phyloP scores from a whole-genome alignment of 2,329 filamentous ascomycete species.

The Thelonectria blattea region DNA sequence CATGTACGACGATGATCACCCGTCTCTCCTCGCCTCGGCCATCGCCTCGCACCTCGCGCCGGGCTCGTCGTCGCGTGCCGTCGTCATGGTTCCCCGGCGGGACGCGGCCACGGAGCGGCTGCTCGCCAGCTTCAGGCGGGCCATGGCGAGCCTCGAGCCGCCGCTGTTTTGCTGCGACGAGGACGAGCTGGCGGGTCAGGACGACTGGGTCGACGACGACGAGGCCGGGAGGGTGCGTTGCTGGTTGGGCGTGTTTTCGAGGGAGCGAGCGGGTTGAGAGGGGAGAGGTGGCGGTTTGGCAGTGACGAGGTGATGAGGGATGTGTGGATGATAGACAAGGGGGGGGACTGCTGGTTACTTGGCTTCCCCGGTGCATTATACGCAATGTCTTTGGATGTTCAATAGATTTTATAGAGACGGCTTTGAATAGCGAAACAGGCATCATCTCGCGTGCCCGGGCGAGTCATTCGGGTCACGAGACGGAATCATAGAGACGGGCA shows the following conservation, averaged over 20 bases:
- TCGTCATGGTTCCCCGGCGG: constrained; percentile 82
- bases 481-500: background rate
- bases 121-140: constrained; percentile 64
- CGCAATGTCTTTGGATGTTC: background rate
- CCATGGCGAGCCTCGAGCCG: constrained; percentile 60
- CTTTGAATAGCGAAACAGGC: background rate
- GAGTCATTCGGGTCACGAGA: constrained; percentile 15
- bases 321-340: background rate
- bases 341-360: background rate
- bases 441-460: background rate
- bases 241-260: constrained; percentile 70
- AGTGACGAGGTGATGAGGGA: constrained; percentile 1
- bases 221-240: constrained; percentile 62
- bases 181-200: constrained; percentile 68
- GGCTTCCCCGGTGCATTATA: background rate
- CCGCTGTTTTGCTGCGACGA: constrained; percentile 62
- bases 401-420: background rate
- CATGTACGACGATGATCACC: constrained; percentile 86
- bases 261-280: constrained; percentile 37
- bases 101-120: constrained; percentile 70
- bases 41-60: constrained; percentile 71
- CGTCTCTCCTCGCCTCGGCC: constrained; percentile 72
- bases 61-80: constrained; percentile 63
- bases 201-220: constrained; percentile 72
- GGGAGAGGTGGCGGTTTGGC: constrained; percentile 18